These are phyloP conservation scores for Penicillium coprophilum DNA, from an alignment of 495 filamentous ascomycete species.

Conservation along the genomic window DNA sequence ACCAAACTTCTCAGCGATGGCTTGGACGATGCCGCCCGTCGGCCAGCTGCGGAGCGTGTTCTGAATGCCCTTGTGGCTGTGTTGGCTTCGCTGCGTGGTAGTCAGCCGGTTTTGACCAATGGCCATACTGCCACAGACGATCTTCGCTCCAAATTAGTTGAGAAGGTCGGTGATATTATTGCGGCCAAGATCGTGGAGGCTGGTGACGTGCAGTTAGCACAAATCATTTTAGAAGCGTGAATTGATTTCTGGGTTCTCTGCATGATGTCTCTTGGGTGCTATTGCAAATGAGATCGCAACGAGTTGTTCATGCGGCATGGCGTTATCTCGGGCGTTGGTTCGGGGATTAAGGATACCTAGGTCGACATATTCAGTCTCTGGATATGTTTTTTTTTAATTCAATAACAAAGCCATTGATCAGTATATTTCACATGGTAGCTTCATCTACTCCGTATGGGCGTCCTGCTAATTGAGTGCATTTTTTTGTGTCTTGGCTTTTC, in stretches of 20 bases:
- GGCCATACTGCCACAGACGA: conserved; percentile 51
- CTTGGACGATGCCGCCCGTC: conserved; percentile 51
- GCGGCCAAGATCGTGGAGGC: conserved; percentile 51
- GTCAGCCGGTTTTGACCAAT: conserved; percentile 39
- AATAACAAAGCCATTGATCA: not conserved
- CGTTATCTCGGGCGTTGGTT: conserved; percentile 19
- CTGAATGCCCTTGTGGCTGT: conserved; percentile 61
- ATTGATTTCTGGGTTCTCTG: conserved; percentile 1
- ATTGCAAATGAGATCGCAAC: not conserved
- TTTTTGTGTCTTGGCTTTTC: not conserved
- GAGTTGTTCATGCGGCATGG: conserved; percentile 10
- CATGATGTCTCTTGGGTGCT: conserved; percentile 7
- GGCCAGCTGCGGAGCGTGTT: conserved; percentile 62
- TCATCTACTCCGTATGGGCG: not conserved
- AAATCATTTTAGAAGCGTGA: conserved; percentile 35
- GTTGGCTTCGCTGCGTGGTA: conserved; percentile 48
- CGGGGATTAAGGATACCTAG: conserved; percentile 1
- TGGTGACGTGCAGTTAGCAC: conserved; percentile 44
- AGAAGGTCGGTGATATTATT: conserved; percentile 60
- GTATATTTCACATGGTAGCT: not conserved
- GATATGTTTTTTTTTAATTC: not conserved
- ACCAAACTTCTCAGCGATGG: conserved; percentile 71
- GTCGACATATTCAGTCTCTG: not conserved
- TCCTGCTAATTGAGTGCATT: not conserved
- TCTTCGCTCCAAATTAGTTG: conserved; percentile 54